Evolutionary conservation across 495 filamentous ascomycete genomes (phyloP).

Genomic region (Hypoxylon subgilvum): DNA sequence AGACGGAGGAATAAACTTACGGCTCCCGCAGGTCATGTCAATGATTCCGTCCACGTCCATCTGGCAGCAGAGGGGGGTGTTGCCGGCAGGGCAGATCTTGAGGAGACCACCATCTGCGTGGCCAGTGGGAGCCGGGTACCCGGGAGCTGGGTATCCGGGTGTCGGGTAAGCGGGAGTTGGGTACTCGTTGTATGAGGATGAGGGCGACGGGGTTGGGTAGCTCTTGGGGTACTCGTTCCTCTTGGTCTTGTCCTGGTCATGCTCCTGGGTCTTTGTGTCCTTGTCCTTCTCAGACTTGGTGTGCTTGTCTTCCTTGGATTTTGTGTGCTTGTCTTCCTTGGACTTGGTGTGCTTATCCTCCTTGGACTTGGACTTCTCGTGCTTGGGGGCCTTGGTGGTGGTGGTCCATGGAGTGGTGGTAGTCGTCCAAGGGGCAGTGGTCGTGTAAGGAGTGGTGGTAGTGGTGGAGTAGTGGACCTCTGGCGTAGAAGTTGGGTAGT

Average conservation of each 20-base stretch:
- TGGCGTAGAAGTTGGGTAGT: constrained; percentile 9
- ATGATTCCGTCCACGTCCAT: constrained; percentile 23
- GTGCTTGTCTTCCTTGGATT: not conserved
- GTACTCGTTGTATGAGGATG: not conserved
- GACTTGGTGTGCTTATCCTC: not conserved
- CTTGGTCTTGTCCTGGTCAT: constrained; percentile 14
- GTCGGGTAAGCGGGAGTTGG: no score
- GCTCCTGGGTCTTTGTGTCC: constrained; percentile 9
- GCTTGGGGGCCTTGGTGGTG: constrained; percentile 5
- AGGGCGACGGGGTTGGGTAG: not conserved
- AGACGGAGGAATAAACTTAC: constrained; percentile 19
- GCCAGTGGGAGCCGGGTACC: not conserved
- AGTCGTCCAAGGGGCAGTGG: no score
- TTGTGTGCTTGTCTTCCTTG: constrained; percentile 1
- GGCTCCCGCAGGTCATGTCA: constrained; percentile 25
- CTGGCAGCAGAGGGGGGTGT: constrained; percentile 33
- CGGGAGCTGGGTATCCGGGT: not conserved
- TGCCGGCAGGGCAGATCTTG: constrained; percentile 10
- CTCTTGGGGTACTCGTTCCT: constrained; percentile 3
- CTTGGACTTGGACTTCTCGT: constrained; percentile 13
- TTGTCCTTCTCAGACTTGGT: constrained; percentile 2
- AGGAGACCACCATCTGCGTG: constrained; percentile 6
- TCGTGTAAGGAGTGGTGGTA: not conserved
- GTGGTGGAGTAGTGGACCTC: not conserved
- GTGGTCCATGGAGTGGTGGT: not conserved